Conservation (phyloP, 257 asterid species). For the Buddleja alternifolia region DNA sequence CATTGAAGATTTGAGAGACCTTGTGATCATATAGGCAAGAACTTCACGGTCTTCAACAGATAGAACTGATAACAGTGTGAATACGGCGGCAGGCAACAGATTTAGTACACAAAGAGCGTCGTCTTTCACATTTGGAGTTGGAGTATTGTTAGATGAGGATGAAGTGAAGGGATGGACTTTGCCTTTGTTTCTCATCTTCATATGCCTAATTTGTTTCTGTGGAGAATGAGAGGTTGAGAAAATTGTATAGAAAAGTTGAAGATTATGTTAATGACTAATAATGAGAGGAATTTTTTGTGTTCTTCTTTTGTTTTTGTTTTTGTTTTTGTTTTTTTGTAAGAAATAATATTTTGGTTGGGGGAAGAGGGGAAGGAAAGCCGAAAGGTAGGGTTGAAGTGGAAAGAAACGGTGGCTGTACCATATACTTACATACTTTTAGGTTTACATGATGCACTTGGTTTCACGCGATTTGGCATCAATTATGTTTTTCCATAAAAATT, state of each 20-base stretch:
- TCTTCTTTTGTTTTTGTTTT: background rate
- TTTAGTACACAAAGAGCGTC: constrained; percentile 42
- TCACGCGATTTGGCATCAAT: no score
- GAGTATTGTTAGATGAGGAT: constrained; percentile 33
- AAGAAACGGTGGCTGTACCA: no score
- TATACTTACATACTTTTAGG: no score
- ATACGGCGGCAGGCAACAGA: constrained; percentile 66
- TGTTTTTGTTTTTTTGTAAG: background rate
- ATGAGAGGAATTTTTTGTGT: background rate
- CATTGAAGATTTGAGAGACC: constrained; percentile 62
- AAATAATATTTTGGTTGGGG: no score
- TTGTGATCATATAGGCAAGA: constrained; percentile 65
- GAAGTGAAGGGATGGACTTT: constrained; percentile 73
- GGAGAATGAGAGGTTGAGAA: background rate
- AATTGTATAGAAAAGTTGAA: background rate
- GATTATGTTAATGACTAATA: constrained; percentile 16
- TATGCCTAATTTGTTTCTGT: constrained; percentile 20
- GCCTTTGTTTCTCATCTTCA: constrained; percentile 75
- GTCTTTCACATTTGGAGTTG: constrained; percentile 25
- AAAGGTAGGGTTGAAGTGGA: no score
- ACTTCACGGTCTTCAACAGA: constrained; percentile 66
- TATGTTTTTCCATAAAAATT: no score
- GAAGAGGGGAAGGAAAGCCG: no score
- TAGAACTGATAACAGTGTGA: constrained; percentile 52
- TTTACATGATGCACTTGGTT: no score